Evolutionary conservation across 768 basidiomycete species (phyloP).

Genomic region (Agrocybe pediades): DNA sequence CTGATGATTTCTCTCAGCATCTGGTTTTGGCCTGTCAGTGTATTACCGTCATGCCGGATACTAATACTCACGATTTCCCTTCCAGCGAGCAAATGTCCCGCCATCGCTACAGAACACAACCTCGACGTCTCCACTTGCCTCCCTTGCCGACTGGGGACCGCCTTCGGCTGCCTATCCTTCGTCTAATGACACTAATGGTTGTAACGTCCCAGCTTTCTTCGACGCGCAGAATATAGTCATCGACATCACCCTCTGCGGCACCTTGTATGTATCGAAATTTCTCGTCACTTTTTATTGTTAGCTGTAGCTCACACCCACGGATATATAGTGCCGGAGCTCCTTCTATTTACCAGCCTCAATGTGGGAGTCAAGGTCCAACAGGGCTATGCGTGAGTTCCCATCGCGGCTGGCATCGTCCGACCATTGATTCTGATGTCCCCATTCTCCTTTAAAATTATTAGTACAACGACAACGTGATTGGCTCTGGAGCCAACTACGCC

Average conservation of each 20-base stretch:
- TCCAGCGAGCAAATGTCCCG: conserved; percentile 38
- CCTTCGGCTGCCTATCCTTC: conserved; percentile 41
- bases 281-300: not conserved
- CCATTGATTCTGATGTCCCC: conserved; percentile 34
- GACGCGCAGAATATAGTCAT: conserved; percentile 49
- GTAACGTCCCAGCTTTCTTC: conserved; percentile 44
- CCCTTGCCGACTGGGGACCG: conserved; percentile 38
- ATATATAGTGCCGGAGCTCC: conserved; percentile 43
- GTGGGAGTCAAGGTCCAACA: conserved; percentile 31
- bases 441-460: conserved; percentile 2
- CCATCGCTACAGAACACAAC: conserved; percentile 29
- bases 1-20: not conserved
- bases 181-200: conserved; percentile 12
- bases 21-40: not conserved
- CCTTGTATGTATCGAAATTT: conserved; percentile 29
- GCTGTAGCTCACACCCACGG: not conserved
- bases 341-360: conserved; percentile 41
- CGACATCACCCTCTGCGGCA: conserved; percentile 56
- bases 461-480: conserved; percentile 45
- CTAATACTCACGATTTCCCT: not conserved
- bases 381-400: conserved; percentile 40
- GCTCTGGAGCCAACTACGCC: conserved; percentile 44
- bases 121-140: conserved; percentile 32
- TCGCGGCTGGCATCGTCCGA: too few relatives aligned
- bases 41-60: not conserved